Evolutionary conservation across 257 asterid species (phyloP), one percentile per base, ranked within the genome.

Genomic region (Lavandula angustifolia): DNA sequence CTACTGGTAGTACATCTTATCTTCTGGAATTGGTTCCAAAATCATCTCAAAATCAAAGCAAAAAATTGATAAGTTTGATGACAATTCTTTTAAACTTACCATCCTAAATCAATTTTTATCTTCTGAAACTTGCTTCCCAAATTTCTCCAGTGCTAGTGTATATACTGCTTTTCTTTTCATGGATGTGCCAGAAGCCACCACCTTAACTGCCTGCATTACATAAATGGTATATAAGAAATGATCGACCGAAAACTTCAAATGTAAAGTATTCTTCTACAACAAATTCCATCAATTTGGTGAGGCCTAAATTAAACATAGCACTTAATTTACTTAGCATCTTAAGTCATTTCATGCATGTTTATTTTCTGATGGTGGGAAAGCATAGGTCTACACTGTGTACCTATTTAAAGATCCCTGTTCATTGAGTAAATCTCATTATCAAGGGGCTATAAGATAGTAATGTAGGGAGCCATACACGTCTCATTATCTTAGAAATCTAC

Each of bases 131-230:
- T 77, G 86, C 52, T 80, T 79, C 46, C 89, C 87, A 7, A 82
- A 90, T 78, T 83, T 90, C 81, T 85, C 83, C 59, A 90, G 78
- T n/a, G 98, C 96, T 13, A 94, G 78, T 40, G 81, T 62, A 57
- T 76, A 82, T 66, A 82, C 54, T 14, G 78, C 76, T 74, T 82
- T 82, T 49, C 87, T 68, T 66, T 82, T 87, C 91, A 86, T 75
- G 41, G 90, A 76, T 34, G 90, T 84, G 59, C 86, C 87, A 11
- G 91, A 72, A 49, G 98, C 90, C 67, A 94, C 95, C 79, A 94
- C 71, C 81, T 90, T 90, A 60, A 90, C 98, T 43, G 98, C 95
- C 99, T 88, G 91, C 80, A 80, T 62, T 63, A 46, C 22, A 73
- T 38, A 35, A 68, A 70, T 44, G 11, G n/a, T 6, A 33, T 9